These are phyloP conservation scores for Aspergillus ochraceoroseus DNA, from an alignment of 2,329 filamentous ascomycete species.

Conservation along the genomic window DNA sequence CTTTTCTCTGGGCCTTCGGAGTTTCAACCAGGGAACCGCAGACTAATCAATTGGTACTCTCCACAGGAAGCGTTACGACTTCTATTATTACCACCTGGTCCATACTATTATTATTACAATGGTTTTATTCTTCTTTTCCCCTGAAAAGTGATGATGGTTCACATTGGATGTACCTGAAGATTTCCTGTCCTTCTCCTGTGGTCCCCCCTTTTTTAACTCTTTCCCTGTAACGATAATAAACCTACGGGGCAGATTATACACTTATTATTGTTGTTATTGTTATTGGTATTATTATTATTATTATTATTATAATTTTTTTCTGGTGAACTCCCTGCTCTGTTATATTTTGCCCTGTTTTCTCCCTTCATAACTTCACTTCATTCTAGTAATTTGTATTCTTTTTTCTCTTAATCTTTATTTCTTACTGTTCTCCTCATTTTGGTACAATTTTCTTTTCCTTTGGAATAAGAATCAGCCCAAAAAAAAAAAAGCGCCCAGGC, in stretches of 20 bases:
- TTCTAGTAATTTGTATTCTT: conserved; percentile 1
- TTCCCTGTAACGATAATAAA: not conserved
- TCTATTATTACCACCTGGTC: too few species aligned
- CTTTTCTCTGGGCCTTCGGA: conserved; percentile 3
- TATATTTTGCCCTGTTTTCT: conserved; percentile 12
- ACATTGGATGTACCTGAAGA: conserved; percentile 2
- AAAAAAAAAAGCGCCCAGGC: too few species aligned
- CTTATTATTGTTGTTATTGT: too few species aligned
- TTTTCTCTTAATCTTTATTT: conserved; percentile 11
- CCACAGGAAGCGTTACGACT: conserved; percentile 6
- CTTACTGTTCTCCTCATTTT: conserved; percentile 13
- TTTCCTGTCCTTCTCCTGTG: not conserved
- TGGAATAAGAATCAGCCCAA: too few species aligned
- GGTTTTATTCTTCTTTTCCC: conserved; percentile 1
- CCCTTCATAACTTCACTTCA: not conserved
- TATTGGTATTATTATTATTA: too few species aligned
- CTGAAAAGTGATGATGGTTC: conserved; percentile 2
- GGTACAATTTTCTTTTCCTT: too few species aligned
- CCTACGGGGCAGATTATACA: too few species aligned
- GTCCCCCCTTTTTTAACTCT: not conserved
- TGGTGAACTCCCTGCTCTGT: not conserved
- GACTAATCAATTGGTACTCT: conserved; percentile 4
- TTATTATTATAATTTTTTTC: too few species aligned
- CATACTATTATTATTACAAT: conserved; percentile 1
- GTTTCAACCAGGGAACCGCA: conserved; percentile 9